Conservation (phyloP, 2,329 filamentous ascomycete genomes). For the Basipetospora chlamydospora region DNA sequence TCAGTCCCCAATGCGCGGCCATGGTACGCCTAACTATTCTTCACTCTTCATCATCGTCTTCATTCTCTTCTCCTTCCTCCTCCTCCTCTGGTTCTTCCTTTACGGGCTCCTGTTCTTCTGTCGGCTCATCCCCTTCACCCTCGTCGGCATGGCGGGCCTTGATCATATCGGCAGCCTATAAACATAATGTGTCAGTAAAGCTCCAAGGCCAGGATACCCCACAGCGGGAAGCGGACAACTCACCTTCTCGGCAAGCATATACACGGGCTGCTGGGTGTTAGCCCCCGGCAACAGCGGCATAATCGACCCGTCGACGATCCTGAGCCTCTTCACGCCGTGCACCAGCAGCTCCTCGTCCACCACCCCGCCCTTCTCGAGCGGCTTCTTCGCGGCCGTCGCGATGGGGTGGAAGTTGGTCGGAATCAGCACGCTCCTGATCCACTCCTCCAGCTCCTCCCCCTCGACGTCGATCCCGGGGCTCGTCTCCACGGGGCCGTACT, state of each 20-base stretch:
- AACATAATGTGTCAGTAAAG: not conserved
- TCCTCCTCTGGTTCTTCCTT: not conserved
- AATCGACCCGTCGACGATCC: slow-evolving; percentile 9
- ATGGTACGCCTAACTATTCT: too few relatives aligned
- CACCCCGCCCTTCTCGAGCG: slow-evolving; percentile 9
- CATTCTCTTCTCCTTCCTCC: not conserved
- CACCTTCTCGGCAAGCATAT: slow-evolving; percentile 9
- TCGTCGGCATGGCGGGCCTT: slow-evolving; percentile 4
- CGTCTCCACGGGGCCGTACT: slow-evolving; percentile 3
- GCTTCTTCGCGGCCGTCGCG: slow-evolving; percentile 8
- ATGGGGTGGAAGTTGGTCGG: slow-evolving; percentile 9
- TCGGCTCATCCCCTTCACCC: not conserved
- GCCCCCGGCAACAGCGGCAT: slow-evolving; percentile 9
- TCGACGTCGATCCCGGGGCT: slow-evolving; percentile 8
- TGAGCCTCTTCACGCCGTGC: slow-evolving; percentile 6
- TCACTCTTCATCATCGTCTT: too few relatives aligned
- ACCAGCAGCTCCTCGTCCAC: slow-evolving; percentile 10
- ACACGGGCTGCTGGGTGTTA: slow-evolving; percentile 10
- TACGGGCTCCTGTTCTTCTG: not conserved
- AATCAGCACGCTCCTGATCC: slow-evolving; percentile 7
- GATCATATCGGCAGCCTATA: slow-evolving; percentile 8
- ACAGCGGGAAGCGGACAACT: too few relatives aligned
- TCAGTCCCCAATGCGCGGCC: too few relatives aligned
- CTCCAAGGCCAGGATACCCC: not conserved
- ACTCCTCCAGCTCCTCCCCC: slow-evolving; percentile 7